A percentile compares a stretch with the other conserved stretches of the same genome.
phyloP scores from a whole-genome alignment of 345 rosid species.

The Melaleuca alternifolia region DNA sequence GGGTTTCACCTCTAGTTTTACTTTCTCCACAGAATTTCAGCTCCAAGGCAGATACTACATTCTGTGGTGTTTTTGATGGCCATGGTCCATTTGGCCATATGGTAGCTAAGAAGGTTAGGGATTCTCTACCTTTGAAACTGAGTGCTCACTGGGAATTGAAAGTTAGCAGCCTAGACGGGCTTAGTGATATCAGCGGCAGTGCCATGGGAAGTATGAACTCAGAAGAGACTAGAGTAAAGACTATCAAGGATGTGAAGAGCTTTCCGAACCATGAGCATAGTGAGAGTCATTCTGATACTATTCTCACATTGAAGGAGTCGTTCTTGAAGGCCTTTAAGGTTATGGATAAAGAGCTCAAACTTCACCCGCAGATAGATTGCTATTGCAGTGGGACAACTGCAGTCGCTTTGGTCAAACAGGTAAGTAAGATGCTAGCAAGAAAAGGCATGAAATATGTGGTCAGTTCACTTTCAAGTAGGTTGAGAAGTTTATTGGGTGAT shows the following conservation, averaged over 20 bases:
- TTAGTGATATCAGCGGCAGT: constrained; percentile 34
- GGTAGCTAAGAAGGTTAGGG: constrained; percentile 96
- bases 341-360: constrained; percentile 87
- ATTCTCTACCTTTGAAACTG: constrained; percentile 77
- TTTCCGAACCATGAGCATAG: constrained; percentile 33
- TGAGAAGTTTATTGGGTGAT: neutral
- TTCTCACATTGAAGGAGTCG: constrained; percentile 58
- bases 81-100: constrained; percentile 96
- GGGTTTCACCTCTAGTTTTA: neutral
- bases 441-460: neutral
- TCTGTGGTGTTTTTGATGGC: constrained; percentile 98
- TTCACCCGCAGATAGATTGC: constrained; percentile 68
- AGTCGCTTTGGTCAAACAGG: constrained; percentile 93
- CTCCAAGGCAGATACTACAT: constrained; percentile 65
- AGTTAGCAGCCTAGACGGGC: constrained; percentile 35
- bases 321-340: constrained; percentile 84
- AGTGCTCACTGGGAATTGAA: constrained; percentile 74
- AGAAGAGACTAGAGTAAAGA: constrained; percentile 45
- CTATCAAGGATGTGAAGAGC: constrained; percentile 54
- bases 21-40: constrained; percentile 50
- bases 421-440: neutral
- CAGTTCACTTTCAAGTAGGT: neutral
- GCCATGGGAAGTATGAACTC: constrained; percentile 37
- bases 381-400: constrained; percentile 99
- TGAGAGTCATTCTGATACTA: constrained; percentile 44